Conservation (phyloP, 495 filamentous ascomycete species). For the Penicillium fimorum region DNA sequence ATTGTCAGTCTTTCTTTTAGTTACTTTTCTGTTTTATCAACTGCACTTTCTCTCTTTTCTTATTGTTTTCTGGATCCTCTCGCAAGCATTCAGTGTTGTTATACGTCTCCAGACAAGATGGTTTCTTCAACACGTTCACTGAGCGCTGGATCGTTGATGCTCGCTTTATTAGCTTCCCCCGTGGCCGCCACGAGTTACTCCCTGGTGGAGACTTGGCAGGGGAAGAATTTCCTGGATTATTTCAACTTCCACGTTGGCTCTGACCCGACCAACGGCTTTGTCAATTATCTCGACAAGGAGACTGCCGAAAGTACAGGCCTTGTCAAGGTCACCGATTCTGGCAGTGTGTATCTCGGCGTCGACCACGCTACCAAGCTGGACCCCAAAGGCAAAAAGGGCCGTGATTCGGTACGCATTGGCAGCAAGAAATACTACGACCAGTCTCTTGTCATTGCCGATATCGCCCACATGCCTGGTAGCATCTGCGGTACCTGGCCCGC, state of each 20-base stretch:
- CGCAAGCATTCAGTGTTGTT: slow-evolving; percentile 3
- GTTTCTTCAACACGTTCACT: slow-evolving; percentile 21
- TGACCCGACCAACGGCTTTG: slow-evolving; percentile 70
- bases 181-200: slow-evolving; percentile 34
- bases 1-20: slow-evolving; percentile 22
- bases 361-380: slow-evolving; percentile 41
- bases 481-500: slow-evolving; percentile 74
- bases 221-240: slow-evolving; percentile 49
- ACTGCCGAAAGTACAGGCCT: slow-evolving; percentile 57
- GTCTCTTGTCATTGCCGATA: slow-evolving; percentile 71
- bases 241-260: slow-evolving; percentile 49
- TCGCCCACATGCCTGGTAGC: slow-evolving; percentile 71
- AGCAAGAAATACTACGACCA: slow-evolving; percentile 66
- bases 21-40: slow-evolving; percentile 11
- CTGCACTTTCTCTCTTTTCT: slow-evolving; percentile 8
- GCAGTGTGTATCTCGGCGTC: slow-evolving; percentile 52
- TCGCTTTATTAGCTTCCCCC: slow-evolving; percentile 21
- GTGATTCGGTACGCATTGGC: slow-evolving; percentile 64
- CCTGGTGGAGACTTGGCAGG: slow-evolving; percentile 45
- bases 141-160: slow-evolving; percentile 32
- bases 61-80: slow-evolving; percentile 1
- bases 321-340: slow-evolving; percentile 52
- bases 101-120: slow-evolving; percentile 20
- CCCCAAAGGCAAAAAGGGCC: slow-evolving; percentile 47
- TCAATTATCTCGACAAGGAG: slow-evolving; percentile 58